Evolutionary conservation across 1,284 basidiomycete species (phyloP).

Genomic region (Pyrrhoderma lamaoense): DNA sequence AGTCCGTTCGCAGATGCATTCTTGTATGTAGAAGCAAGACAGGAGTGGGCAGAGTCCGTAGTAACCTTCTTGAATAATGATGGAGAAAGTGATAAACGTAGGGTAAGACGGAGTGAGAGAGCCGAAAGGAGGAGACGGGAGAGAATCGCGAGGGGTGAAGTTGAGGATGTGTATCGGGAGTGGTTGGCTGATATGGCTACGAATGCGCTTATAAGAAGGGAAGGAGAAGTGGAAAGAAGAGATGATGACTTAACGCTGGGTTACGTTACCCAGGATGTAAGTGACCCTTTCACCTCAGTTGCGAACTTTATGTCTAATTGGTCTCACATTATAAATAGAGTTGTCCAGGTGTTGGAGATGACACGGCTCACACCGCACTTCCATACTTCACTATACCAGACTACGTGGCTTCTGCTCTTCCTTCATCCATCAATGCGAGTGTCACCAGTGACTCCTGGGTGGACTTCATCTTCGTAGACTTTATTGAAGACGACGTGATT

Average conservation of each 20-base stretch:
- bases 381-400: conserved; percentile 47
- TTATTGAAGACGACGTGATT: conserved; percentile 49
- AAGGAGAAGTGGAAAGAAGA: background rate
- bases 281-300: conserved; percentile 23
- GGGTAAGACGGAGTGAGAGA: background rate
- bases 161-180: conserved; percentile 41
- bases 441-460: conserved; percentile 41
- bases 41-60: conserved; percentile 27
- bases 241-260: conserved; percentile 29
- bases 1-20: conserved; percentile 59
- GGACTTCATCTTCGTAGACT: conserved; percentile 66
- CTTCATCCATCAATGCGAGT: conserved; percentile 30
- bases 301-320: background rate
- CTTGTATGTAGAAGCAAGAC: conserved; percentile 49
- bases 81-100: conserved; percentile 22
- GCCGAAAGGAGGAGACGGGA: conserved; percentile 22
- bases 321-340: background rate
- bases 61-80: conserved; percentile 42
- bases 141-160: conserved; percentile 43
- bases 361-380: conserved; percentile 51
- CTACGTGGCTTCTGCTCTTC: conserved; percentile 56
- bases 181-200: conserved; percentile 52
- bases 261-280: conserved; percentile 67
- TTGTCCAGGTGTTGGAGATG: conserved; percentile 60
- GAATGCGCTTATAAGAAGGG: background rate